A percentile compares a stretch with the other conserved stretches of the same genome.
These are phyloP conservation scores for Solanum pennellii DNA, from an alignment of 257 asterid genomes.

Conservation along the genomic window DNA sequence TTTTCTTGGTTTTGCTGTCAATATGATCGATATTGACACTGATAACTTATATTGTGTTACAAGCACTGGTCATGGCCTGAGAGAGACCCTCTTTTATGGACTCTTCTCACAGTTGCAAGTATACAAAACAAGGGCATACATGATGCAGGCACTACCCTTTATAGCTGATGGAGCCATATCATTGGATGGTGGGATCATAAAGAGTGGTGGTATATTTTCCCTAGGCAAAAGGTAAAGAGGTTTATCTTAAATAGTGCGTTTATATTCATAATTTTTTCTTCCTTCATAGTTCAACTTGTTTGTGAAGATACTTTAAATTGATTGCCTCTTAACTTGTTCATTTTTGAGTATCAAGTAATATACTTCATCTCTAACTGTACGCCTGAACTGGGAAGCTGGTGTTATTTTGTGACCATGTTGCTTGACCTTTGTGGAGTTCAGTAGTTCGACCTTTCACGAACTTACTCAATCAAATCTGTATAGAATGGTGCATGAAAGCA, in stretches of 20 bases:
- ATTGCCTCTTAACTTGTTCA: neutral
- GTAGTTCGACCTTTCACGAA: neutral
- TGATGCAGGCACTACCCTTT: slow-evolving; percentile 46
- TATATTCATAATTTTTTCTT: neutral
- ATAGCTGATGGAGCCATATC: slow-evolving; percentile 63
- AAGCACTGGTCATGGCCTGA: slow-evolving; percentile 38
- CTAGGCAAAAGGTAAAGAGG: slow-evolving; percentile 47
- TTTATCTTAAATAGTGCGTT: neutral
- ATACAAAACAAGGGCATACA: slow-evolving; percentile 61
- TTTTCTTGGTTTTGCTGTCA: slow-evolving; percentile 88
- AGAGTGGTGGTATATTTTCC: slow-evolving; percentile 29
- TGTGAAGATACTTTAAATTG: neutral
- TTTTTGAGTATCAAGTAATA: neutral
- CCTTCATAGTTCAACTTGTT: neutral
- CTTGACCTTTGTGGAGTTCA: neutral
- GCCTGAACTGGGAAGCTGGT: neutral
- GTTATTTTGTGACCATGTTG: neutral
- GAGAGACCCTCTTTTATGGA: slow-evolving; percentile 80
- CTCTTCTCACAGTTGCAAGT: slow-evolving; percentile 73
- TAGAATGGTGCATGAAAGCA: neutral
- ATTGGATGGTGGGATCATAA: slow-evolving; percentile 77
- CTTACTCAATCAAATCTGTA: neutral
- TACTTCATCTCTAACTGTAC: neutral
- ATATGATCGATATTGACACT: slow-evolving; percentile 57
- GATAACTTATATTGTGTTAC: slow-evolving; percentile 23